Conservation (phyloP, 352 stramenopile species). For the Phytophthora cactorum region DNA sequence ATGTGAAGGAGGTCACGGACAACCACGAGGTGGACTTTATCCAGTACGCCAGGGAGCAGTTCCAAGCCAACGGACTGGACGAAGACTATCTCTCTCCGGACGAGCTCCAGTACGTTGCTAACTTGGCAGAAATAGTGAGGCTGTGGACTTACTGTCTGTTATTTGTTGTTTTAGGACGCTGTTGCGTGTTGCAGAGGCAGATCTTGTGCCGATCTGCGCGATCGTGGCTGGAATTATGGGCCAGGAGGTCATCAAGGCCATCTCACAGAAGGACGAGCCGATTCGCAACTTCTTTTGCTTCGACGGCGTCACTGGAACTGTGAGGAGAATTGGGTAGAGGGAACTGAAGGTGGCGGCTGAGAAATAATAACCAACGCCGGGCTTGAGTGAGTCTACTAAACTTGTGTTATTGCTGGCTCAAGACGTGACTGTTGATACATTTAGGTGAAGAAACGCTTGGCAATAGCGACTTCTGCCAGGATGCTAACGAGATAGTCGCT, state of each 20-base stretch:
- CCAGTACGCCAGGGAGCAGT: conserved; percentile 55
- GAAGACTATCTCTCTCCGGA: conserved; percentile 62
- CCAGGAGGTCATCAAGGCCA: conserved; percentile 98
- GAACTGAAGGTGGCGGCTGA: neutral
- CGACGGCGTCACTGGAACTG: conserved; percentile 69
- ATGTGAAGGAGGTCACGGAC: conserved; percentile 9
- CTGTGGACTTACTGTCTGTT: neutral
- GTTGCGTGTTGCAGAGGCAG: conserved; percentile 45
- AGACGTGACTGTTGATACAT: conserved; percentile 14
- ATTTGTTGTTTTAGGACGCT: conserved; percentile 39
- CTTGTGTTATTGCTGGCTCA: conserved; percentile 8
- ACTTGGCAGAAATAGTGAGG: neutral
- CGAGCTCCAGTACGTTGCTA: conserved; percentile 51
- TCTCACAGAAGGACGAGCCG: conserved; percentile 96
- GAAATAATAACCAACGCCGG: conserved; percentile 15
- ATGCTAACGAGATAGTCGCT: neutral
- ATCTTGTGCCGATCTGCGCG: conserved; percentile 93
- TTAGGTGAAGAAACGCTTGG: conserved; percentile 15
- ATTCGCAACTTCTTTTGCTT: conserved; percentile 97
- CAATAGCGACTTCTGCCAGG: neutral
- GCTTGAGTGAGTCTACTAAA: conserved; percentile 15
- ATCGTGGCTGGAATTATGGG: conserved; percentile 97
- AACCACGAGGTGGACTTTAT: conserved; percentile 54
- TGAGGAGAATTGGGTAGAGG: conserved; percentile 63
- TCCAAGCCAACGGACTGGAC: conserved; percentile 63